Evolutionary conservation across 202 grass and related monocot species (phyloP).

Genomic region (Alloteropsis angusta): DNA sequence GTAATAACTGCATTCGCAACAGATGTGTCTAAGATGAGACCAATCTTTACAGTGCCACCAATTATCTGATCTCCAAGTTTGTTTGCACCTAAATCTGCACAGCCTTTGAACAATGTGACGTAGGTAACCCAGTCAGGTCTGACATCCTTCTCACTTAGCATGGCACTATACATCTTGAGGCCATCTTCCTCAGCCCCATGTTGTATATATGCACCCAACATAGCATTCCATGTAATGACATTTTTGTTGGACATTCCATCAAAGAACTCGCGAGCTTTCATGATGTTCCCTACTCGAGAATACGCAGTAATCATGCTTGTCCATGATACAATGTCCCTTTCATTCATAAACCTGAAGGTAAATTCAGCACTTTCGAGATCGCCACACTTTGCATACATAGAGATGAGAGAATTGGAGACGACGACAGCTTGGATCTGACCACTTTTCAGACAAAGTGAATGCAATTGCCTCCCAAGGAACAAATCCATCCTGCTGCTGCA

Average conservation of each 20-base stretch:
- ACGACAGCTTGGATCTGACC: conserved; percentile 44
- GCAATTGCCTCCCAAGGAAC: conserved; percentile 65
- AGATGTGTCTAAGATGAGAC: conserved; percentile 54
- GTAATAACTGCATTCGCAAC: conserved; percentile 75
- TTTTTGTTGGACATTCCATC: conserved; percentile 69
- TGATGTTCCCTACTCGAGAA: conserved; percentile 65
- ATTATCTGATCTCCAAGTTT: conserved; percentile 77
- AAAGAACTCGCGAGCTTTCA: conserved; percentile 56
- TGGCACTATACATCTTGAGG: conserved; percentile 61
- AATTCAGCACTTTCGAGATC: conserved; percentile 52
- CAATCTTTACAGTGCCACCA: conserved; percentile 49
- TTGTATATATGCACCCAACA: conserved; percentile 78
- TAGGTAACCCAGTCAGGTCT: conserved; percentile 87
- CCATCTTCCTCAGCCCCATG: conserved; percentile 80
- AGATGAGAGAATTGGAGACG: conserved; percentile 80
- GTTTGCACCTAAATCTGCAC: conserved; percentile 65
- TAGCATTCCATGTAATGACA: conserved; percentile 89
- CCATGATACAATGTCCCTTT: conserved; percentile 85
- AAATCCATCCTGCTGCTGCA: conserved; percentile 56
- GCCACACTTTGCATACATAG: conserved; percentile 72
- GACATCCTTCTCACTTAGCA: conserved; percentile 56
- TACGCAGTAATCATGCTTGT: conserved; percentile 91
- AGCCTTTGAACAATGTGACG: conserved; percentile 68
- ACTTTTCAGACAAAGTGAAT: conserved; percentile 54
- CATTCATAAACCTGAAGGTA: conserved; percentile 58